Base-by-base conservation (phyloP, 257 asterid genomes). In the Handroanthus guayacan region DNA sequence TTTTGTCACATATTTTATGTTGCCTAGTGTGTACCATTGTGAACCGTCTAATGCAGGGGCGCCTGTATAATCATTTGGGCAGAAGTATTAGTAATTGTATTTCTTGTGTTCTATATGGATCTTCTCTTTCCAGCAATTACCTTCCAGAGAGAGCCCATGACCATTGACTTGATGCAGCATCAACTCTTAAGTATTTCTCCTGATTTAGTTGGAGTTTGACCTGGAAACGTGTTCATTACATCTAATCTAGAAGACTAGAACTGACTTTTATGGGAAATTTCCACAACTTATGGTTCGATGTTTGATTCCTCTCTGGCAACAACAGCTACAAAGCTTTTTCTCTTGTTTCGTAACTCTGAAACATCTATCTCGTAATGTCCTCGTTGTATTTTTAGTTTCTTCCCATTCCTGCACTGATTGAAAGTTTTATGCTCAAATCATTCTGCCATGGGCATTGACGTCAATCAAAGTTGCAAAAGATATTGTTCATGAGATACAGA, bases 321-420 rank as follows among this genome's bases (percentile, higher is more conserved):
- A 34, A 34, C 3, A 48, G 45, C 56, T 11, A 41, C 31, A 9
- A 25, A 61, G 31, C 16, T 61, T 43, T 63, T 44, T 31, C 60
- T 68, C 61, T 43, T 69, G 70, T 11, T 51, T 12, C 0, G 18
- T 51, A 14, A 16, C 50, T 38, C 58, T 43, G 34, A n/a, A 11
- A 17, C 58, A 60, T 74, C 69, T 10, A 2, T 61, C 37, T 31
- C 5, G 13, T 31, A 5, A 12, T 62, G 45, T 12, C 9, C 62
- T 45, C 58, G 16, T 11, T 55, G 65, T 67, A 50, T 47, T 78
- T 25, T 47, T n/a, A 73, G 34, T 54, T n/a, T 36, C 62, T 56
- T 41, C 39, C 25, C 31, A 67, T 51, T 39, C 45, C 68, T 39
- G 57, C 70, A 6, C 55, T 50, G 50, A 41, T 62, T 69, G 54